Percentiles rank a stretch among this genome's conserved stretches.
Evolutionary conservation across 176 grass and related monocot species (phyloP).

Genomic region (Guadua angustifolia): DNA sequence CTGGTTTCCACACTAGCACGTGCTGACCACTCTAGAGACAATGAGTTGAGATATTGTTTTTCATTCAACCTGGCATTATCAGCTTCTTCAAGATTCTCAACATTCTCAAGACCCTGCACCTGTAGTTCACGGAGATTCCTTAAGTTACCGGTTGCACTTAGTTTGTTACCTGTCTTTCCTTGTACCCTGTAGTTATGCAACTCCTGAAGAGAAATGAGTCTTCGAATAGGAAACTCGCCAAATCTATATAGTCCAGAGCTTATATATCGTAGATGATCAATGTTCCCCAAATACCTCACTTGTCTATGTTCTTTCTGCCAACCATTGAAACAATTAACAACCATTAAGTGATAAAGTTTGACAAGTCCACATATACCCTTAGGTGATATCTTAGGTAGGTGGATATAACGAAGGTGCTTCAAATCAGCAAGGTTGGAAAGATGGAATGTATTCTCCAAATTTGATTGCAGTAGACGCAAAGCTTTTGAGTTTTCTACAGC

Average conservation of each 20-base stretch:
- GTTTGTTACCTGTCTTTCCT: conserved; percentile 26
- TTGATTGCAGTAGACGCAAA: conserved; percentile 40
- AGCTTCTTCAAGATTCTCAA: conserved; percentile 39
- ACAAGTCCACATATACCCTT: not conserved
- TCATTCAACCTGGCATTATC: conserved; percentile 16
- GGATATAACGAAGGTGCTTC: conserved; percentile 49
- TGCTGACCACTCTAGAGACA: conserved; percentile 26
- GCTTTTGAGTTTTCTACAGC: conserved; percentile 36
- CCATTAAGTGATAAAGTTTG: conserved; percentile 34
- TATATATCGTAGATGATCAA: conserved; percentile 43
- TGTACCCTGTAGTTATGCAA: conserved; percentile 2
- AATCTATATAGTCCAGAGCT: not conserved
- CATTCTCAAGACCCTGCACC: conserved; percentile 36
- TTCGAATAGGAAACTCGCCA: conserved; percentile 21
- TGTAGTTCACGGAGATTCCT: conserved; percentile 12
- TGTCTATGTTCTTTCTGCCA: not conserved
- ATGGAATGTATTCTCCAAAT: conserved; percentile 18
- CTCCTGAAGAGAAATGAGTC: conserved; percentile 48
- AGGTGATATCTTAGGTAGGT: not conserved
- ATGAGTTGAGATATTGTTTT: conserved; percentile 7
- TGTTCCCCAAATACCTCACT: conserved; percentile 2
- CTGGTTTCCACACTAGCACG: not conserved
- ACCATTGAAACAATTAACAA: conserved; percentile 16
- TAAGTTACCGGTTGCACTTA: conserved; percentile 25
- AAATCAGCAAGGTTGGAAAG: conserved; percentile 34